Conservation (phyloP, 805 yeast genomes). For the Cyberlindnera xishuangbannaensis region DNA sequence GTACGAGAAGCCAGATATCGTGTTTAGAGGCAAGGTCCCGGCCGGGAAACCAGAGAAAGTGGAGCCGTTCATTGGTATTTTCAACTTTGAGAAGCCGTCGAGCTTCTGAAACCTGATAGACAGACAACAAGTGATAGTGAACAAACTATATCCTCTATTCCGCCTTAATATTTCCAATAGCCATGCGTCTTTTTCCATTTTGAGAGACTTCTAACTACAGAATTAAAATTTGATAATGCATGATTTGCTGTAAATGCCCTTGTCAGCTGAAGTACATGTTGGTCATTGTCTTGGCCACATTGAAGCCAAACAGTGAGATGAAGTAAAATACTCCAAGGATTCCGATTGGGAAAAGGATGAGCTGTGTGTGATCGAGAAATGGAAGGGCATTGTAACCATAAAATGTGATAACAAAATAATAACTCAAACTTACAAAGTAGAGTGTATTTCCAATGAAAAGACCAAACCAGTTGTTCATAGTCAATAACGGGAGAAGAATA, state of each 20-base stretch:
- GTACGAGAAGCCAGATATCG: conserved; percentile 39
- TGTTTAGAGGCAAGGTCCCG: conserved; percentile 48
- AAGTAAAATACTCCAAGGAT: conserved; percentile 52
- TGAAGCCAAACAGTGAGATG: conserved; percentile 59
- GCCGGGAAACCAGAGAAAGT: conserved; percentile 46
- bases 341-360: conserved; percentile 59
- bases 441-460: conserved; percentile 71
- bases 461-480: conserved; percentile 60
- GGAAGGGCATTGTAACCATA: conserved; percentile 83
- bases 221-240: too few species aligned
- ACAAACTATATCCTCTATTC: too few species aligned
- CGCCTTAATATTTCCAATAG: too few species aligned
- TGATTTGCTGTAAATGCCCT: too few species aligned
- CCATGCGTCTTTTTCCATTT: too few species aligned
- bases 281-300: conserved; percentile 65
- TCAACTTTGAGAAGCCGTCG: conserved; percentile 37
- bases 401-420: conserved; percentile 76
- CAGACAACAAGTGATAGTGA: too few species aligned
- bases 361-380: conserved; percentile 57
- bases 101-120: background rate
- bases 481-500: conserved; percentile 64
- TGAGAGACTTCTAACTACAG: too few species aligned
- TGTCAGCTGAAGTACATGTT: conserved; percentile 19
- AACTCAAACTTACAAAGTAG: conserved; percentile 66
- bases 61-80: conserved; percentile 51